A percentile compares a stretch with the other conserved stretches of the same genome.
phyloP scores from a whole-genome alignment of 805 yeast genomes.

The Ascoidea asiatica region DNA sequence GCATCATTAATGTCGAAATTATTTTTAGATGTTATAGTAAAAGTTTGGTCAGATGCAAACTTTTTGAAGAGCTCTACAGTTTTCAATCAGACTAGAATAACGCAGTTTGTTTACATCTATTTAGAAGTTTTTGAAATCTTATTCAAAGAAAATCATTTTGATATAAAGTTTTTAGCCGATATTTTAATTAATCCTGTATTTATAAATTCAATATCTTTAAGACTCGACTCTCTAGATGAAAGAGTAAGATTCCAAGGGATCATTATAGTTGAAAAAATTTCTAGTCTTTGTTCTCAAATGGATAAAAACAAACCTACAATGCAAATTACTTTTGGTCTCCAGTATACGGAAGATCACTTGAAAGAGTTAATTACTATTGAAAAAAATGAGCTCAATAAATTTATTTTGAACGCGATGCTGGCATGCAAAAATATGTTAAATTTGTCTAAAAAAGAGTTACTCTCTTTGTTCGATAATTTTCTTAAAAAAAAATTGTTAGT shows the following conservation, averaged over 20 bases:
- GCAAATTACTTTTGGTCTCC: too few relatives aligned
- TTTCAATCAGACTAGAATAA: background rate
- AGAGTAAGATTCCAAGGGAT: conserved; percentile 8
- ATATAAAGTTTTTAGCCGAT: too few relatives aligned
- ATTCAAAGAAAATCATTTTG: background rate
- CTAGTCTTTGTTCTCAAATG: too few relatives aligned
- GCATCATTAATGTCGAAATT: too few relatives aligned
- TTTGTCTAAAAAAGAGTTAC: background rate
- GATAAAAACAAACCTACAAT: too few relatives aligned
- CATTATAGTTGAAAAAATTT: conserved; percentile 5
- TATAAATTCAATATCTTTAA: background rate
- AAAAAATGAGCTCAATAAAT: too few relatives aligned
- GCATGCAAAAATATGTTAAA: too few relatives aligned
- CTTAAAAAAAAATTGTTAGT: background rate
- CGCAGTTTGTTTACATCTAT: background rate
- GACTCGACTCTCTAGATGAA: conserved; percentile 2
- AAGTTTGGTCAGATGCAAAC: background rate
- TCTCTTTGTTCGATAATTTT: background rate
- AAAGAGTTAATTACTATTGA: too few relatives aligned
- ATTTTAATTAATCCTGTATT: too few relatives aligned
- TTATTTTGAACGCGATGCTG: too few relatives aligned
- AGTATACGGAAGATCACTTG: background rate
- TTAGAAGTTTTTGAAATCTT: too few relatives aligned
- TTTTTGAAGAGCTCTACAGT: background rate
- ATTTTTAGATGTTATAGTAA: too few relatives aligned